Evolutionary conservation across 495 filamentous ascomycete genomes (phyloP).

Genomic region (Astrothelium macrocarpum): DNA sequence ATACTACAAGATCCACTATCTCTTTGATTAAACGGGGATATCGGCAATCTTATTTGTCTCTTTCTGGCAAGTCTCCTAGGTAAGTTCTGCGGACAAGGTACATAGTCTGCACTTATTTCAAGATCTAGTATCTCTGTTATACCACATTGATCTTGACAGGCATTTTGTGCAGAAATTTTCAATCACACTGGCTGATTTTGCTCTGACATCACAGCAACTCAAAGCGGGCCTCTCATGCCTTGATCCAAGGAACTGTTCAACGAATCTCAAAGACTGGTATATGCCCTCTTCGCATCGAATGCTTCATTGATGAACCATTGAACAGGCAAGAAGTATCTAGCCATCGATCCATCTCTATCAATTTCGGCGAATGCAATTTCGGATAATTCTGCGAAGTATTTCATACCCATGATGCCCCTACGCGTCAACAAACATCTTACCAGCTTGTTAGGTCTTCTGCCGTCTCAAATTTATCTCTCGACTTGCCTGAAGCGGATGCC

Average conservation of each 20-base stretch:
- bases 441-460: background rate
- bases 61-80: background rate
- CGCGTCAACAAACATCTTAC: background rate
- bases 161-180: background rate
- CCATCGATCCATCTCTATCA: background rate
- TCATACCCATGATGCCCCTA: background rate
- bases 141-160: too few relatives aligned
- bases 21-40: background rate
- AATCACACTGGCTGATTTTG: background rate
- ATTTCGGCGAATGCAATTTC: background rate
- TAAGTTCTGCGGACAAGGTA: too few relatives aligned
- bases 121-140: background rate
- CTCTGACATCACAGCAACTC: background rate
- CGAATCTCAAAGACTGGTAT: background rate
- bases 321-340: background rate
- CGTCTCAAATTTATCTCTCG: background rate
- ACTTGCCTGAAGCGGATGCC: background rate
- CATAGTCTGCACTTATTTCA: background rate
- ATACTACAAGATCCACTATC: background rate
- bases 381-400: background rate
- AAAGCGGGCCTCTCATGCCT: background rate
- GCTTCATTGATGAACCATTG: background rate
- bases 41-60: background rate
- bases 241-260: background rate
- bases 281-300: background rate